Evolutionary conservation across 768 basidiomycete species (phyloP), one percentile per base, ranked within the genome.

Genomic region (Rubroboletus pulcherrimus): DNA sequence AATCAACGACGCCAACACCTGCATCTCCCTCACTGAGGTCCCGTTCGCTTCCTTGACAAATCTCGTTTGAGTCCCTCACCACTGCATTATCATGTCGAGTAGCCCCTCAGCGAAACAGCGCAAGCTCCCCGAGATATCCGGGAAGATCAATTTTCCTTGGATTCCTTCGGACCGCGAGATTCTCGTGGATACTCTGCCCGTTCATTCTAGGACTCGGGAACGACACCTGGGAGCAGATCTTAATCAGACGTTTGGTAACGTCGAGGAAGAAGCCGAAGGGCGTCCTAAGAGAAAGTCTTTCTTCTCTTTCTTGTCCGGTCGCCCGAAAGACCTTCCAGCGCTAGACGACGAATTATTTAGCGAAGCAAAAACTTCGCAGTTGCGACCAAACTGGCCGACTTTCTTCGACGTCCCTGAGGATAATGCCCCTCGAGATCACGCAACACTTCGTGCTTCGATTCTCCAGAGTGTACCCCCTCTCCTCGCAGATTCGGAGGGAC

Each of bases 291-390:
- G 53, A 53, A 59, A 33, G 21, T 42, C 43, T 1, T 44, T 60
- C 4, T 45, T 66, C 14, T 66, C 63, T 42, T 57, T 69, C 49
- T 24, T 63, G 30, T n/a, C 55, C 2, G 31, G 46, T 51, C 53
- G 57, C 24, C 19, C 49, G 19, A 65, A 57, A 39, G 38, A 39
- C 19, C 57, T 47, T 30, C 62, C 57, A 9, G 51, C 39, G 14
- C 42, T 72, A 12, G 59, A 71, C 46, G 59, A 71, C 10, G 54
- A 55, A 11, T 11, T 72, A n/a, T 67, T 72, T 34, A 37, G 40
- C 26, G 54, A 60, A 24, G 69, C 64, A 37, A 67, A 69, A 35
- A 62, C 58, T 0, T 49, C 59, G 34, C 68, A 71, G 52, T 62
- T 53, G 34, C 56, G 12, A 52, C 62, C 67, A 38, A 62, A 62